These are phyloP conservation scores for Neonectria magnoliae DNA, from an alignment of 2,329 filamentous ascomycete genomes.

Conservation along the genomic window DNA sequence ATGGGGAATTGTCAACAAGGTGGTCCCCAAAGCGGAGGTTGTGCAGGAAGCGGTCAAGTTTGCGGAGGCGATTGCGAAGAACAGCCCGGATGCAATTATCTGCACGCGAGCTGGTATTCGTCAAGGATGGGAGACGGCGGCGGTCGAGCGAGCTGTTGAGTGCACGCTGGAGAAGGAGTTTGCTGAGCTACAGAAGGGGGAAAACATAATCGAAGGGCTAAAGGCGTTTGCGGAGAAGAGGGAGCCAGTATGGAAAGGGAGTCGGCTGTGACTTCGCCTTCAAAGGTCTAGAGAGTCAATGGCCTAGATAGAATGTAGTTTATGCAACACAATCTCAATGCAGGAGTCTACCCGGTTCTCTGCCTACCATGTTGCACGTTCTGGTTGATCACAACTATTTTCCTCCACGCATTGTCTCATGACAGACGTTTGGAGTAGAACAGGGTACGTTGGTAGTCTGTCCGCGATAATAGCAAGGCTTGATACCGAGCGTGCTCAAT, in stretches of 20 bases:
- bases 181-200: slow-evolving; percentile 65
- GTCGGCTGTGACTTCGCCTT: slow-evolving; percentile 31
- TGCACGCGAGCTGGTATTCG: slow-evolving; percentile 74
- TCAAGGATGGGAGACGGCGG: slow-evolving; percentile 74
- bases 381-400: too few species aligned
- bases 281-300: neutral
- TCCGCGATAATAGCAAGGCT: too few species aligned
- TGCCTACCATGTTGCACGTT: too few species aligned
- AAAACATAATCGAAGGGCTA: slow-evolving; percentile 77
- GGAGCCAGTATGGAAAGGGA: slow-evolving; percentile 70
- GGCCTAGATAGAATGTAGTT: neutral
- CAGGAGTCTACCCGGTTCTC: neutral
- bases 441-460: too few species aligned
- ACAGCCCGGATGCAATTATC: slow-evolving; percentile 77
- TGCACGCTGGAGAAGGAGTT: slow-evolving; percentile 56
- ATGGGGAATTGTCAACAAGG: slow-evolving; percentile 35
- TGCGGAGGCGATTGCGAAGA: slow-evolving; percentile 67
- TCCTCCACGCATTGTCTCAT: too few species aligned
- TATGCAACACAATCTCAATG: neutral
- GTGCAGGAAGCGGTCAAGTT: slow-evolving; percentile 66
- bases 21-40: slow-evolving; percentile 46
- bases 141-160: slow-evolving; percentile 65
- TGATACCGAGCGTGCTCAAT: neutral
- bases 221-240: slow-evolving; percentile 77
- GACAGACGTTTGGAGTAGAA: too few species aligned